Evolutionary conservation across 1,284 basidiomycete genomes (phyloP), one percentile per base, ranked within the genome.

Genomic region (Puccinia triticina): DNA sequence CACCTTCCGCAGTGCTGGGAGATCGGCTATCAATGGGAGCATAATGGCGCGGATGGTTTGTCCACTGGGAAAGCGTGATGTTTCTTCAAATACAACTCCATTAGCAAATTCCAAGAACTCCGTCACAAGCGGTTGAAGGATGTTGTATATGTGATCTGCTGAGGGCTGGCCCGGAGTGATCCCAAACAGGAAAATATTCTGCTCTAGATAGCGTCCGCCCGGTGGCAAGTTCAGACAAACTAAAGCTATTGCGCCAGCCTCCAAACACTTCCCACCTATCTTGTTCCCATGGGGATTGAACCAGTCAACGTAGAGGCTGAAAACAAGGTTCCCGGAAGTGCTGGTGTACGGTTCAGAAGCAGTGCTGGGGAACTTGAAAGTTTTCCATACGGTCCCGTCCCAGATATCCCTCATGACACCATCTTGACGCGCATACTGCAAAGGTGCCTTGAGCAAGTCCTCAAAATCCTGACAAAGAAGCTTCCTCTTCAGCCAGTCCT

Each of bases 1-100:
- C 32, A 77, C 74, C 53, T 77, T 77, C n/a, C 74, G n/a, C 43
- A 59, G 29, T n/a, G 74, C 74, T 4, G 74, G 74, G 12, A 77
- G 37, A 61, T 77, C 55, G 34, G 74, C 53, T 21, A 77, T 77
- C n/a, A 77, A 46, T n/a, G 74, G 74, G 8, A 57, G 40, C 29
- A 77, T 59, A 34, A 46, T 59, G 7, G 74, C 74, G 21, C 40
- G 50, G 29, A 77, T 64, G 5, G 23, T 29, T 59, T 37, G 34
- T 57, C 74, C 74, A 37, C 14, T 26, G 5, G 18, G 34, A 40
- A n/a, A 43, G 11, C 16, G 50, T 11, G 10, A 21, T 32, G 74
- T 77, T 64, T 57, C 26, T n/a, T 53, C 10, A 29, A 77, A 77
- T 34, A 29, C 37, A 37, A 37, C 40, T 37, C 74, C 74, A 43